Percentiles rank a stretch among this genome's conserved stretches.
Evolutionary conservation across 768 basidiomycete genomes (phyloP).

Genomic region (Lanmaoa pseudosensibilis): DNA sequence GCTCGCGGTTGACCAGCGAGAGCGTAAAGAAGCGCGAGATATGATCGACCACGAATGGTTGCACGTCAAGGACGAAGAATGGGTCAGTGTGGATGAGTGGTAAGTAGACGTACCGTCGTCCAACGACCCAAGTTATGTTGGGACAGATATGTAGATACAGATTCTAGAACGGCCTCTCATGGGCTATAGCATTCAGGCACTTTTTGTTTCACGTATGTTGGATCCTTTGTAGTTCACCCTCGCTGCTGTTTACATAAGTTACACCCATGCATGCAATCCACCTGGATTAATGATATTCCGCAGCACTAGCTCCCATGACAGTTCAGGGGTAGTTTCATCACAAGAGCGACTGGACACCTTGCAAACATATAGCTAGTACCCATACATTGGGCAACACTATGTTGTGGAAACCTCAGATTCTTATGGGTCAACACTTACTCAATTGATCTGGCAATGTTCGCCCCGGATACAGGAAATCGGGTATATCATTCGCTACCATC

Average conservation of each 20-base stretch:
- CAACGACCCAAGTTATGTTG: not conserved
- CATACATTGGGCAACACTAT: not conserved
- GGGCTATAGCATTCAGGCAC: not conserved
- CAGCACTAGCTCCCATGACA: not conserved
- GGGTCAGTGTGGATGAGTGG: constrained; percentile 31
- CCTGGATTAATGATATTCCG: not conserved
- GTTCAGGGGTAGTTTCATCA: too few species aligned
- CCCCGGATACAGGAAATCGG: not conserved
- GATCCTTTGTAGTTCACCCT: not conserved
- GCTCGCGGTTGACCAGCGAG: constrained; percentile 67
- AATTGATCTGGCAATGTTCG: not conserved
- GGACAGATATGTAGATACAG: constrained; percentile 11
- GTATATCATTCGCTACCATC: not conserved
- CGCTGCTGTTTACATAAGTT: not conserved
- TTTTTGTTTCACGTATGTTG: constrained; percentile 7
- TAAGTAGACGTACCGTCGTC: constrained; percentile 16
- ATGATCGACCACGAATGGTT: constrained; percentile 80
- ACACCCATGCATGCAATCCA: not conserved
- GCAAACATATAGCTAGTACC: not conserved
- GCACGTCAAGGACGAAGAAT: constrained; percentile 35
- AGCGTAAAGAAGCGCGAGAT: constrained; percentile 70
- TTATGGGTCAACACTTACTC: too few species aligned
- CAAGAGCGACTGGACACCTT: not conserved
- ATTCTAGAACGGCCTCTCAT: constrained; percentile 6
- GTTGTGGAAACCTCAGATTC: not conserved